Evolutionary conservation across 768 basidiomycete species (phyloP), one percentile per base, ranked within the genome.

Genomic region (Boletus insuetus): DNA sequence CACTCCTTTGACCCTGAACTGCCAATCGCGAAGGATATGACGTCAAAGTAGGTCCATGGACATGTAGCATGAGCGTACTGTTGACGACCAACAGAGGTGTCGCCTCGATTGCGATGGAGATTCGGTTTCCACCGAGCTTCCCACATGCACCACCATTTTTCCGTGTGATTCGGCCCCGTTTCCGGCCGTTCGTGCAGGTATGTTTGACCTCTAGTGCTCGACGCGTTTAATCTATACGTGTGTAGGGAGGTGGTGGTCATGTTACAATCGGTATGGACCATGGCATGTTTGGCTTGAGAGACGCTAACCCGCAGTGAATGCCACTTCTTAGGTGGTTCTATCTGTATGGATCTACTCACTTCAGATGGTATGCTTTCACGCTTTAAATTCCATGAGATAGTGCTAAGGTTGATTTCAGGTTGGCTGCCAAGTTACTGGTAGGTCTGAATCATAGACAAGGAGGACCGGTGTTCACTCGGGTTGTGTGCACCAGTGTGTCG

Each of bases 81-180:
- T 9, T 55, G 38, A 46, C 22, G 40, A 26, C 20, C 8, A 17
- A 22, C 39, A 83, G 85, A 62, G 74, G 76, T 42, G 63, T 91
- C 48, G 80, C 81, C 49, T 88, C 86, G 1, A 69, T 91, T 43
- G 79, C 89, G 17, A 83, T 91, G 61, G 88, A 89, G 64, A 83
- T 89, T 49, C 73, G 85, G 34, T 91, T 87, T 64, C 85, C 84
- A 9, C 76, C 82, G 1, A 75, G 74, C 17, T 89, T 82, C 66
- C 88, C 88, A 0, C 78, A 83, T 60, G 76, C 82, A 10, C 89
- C 87, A 1, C 89, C 89, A 0, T 89, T 87, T 74, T 88, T 90
- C 71, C 80, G 88, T 53, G 83, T 89, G 32, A 77, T 91, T 22
- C 84, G 83, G 24, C 89, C 89, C 0, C 79, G 88, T 24, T 86